Base-by-base conservation (phyloP, 192 early-diverging fungal species). In the Mortierella antarctica region DNA sequence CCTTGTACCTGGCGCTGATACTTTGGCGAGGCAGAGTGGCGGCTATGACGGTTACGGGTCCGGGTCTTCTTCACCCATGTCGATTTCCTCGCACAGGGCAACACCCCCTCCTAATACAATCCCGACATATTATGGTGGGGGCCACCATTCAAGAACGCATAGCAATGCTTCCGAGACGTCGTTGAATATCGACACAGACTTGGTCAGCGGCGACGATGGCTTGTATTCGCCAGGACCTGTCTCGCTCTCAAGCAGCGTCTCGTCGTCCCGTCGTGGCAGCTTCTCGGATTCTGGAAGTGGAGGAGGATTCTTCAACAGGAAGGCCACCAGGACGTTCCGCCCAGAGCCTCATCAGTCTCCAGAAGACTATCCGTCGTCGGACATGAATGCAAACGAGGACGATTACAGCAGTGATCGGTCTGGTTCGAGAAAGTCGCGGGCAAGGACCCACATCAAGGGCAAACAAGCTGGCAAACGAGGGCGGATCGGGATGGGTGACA, bases 101-200 rank as follows among this genome's bases (percentile, higher is more conserved):
- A 66, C 63, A 45, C 71, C 73, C 14, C 54, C 74, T 7, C 4
- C 71, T 2, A 74, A 57, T 20, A 66, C 71, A 10, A 57, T 69
- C 46, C 67, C 67, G 5, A 60, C 73, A 42, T 75, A 62, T 45
- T 67, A 75, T 56, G 52, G 59, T 4, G 31, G 31, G 31, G 56
- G 45, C 20, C 52, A 57, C 11, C 76, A 71, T 48, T 71, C 76
- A 1, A 69, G 76, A 51, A 66, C 57, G 2, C 68, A 79, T 4
- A 79, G 76, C 53, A 79, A 67, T 57, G 76, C 69, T 9, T 79
- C 76, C 1, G 76, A 79, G 69, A 79, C 64, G 0, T 79, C 76
- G 21, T 58, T 79, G 44, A 79, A 71, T 45, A 79, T 79, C 23
- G 76, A 79, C 21, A 66, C 69, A 1, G 55, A 39, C 10, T 47